phyloP scores from a whole-genome alignment of 306 rosid genomes.

The Dryas octopetala region DNA sequence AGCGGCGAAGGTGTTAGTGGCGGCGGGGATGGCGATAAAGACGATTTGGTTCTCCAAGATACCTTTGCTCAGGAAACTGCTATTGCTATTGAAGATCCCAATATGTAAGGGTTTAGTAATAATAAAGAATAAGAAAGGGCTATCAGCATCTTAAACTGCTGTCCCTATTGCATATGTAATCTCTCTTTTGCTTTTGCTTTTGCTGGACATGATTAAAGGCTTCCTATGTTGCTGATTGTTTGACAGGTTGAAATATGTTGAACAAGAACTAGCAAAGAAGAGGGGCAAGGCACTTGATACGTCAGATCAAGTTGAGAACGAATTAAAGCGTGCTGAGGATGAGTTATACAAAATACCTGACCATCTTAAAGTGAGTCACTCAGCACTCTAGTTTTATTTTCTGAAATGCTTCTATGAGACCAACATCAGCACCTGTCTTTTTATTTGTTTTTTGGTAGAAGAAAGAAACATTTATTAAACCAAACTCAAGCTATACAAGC shows the following conservation, averaged over 20 bases:
- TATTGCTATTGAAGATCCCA: slow-evolving; percentile 89
- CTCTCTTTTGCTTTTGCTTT: not conserved
- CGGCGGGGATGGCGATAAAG: slow-evolving; percentile 50
- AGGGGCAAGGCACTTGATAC: slow-evolving; percentile 66
- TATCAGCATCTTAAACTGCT: too few species aligned
- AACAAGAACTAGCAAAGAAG: slow-evolving; percentile 90
- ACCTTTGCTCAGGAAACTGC: slow-evolving; percentile 97
- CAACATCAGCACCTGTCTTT: not conserved
- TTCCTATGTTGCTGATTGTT: not conserved
- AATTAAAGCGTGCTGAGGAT: slow-evolving; percentile 89
- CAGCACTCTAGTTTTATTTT: slow-evolving; percentile 7
- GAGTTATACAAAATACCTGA: slow-evolving; percentile 92
- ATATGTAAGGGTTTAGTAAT: slow-evolving; percentile 45
- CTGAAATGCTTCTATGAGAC: not conserved
- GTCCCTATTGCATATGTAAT: too few species aligned
- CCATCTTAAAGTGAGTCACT: slow-evolving; percentile 79
- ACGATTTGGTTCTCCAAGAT: slow-evolving; percentile 84
- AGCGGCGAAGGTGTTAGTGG: slow-evolving; percentile 44
- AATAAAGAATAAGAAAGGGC: too few species aligned
- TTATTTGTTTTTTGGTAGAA: too few species aligned
- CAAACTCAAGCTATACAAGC: too few species aligned
- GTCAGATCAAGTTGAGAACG: slow-evolving; percentile 68
- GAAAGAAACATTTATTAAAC: too few species aligned
- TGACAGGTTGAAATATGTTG: slow-evolving; percentile 68
- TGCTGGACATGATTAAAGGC: not conserved